Evolutionary conservation across 306 rosid species (phyloP), one percentile per base, ranked within the genome.

Genomic region (Medicago ruthenica): DNA sequence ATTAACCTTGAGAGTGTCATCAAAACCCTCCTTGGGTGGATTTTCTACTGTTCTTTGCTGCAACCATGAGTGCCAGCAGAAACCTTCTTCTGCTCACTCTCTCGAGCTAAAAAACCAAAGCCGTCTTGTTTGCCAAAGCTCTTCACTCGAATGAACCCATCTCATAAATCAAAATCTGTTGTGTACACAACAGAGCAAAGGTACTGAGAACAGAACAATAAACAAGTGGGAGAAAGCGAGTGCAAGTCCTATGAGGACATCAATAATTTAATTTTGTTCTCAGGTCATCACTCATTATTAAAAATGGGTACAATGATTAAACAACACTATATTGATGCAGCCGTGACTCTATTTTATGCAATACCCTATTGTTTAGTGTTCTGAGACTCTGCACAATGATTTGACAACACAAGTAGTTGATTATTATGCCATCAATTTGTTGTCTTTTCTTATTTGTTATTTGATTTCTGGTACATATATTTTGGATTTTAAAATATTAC

Each of bases 21-120:
- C 15, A 60, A 60, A 61, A 63, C 24, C 47, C 45, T 63, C 47
- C 14, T 36, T 36, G 45, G 45, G 68, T n/a, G 68, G 45, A 63
- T 36, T 34, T 63, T 34, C 11, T 15, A 36, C 44, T 15, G 44
- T 63, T 61, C 47, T 31, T 63, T 27, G 31, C 21, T n/a, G 20
- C 45, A n/a, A 21, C 9, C 36, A 10, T 7, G 11, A 7, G 37
- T 41, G 53, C 54, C 37, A 66, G 54, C 10, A 20, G 22, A 36
- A 11, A 66, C 37, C 37, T 63, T 65, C 70, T 65, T 66, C 54
- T 66, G 54, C 36, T 44, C 37, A 41, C 71, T 18, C 36, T 40
- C 34, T 66, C 34, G 13, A 37, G 34, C 16, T 12, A 41, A 41
- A 66, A 6, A 5, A 12, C 71, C 34, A 41, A 20, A 41, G 17